phyloP scores from a whole-genome alignment of 805 yeast species.

The Jamesozyma spencerorum region DNA sequence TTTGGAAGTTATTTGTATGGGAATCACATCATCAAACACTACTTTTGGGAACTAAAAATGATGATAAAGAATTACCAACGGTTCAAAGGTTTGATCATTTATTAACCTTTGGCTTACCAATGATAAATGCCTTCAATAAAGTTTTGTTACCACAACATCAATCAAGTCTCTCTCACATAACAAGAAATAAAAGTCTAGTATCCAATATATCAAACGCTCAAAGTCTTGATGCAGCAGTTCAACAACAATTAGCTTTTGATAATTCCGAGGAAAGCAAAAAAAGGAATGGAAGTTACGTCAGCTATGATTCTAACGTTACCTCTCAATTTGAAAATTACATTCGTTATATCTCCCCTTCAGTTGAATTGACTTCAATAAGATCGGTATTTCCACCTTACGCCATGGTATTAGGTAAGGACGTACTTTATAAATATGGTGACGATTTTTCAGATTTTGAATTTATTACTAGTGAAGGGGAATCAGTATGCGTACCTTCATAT shows the following conservation, averaged over 20 bases:
- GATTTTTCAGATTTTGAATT: conserved; percentile 64
- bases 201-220: not conserved
- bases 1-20: conserved; percentile 68
- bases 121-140: conserved; percentile 36
- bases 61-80: conserved; percentile 22
- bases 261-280: not conserved
- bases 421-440: conserved; percentile 56
- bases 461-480: conserved; percentile 56
- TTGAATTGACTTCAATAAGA: conserved; percentile 51
- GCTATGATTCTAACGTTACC: conserved; percentile 13
- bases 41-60: conserved; percentile 40
- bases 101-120: conserved; percentile 45
- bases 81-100: conserved; percentile 38
- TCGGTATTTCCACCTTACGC: conserved; percentile 65
- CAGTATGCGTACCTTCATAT: conserved; percentile 51
- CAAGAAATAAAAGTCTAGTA: not conserved
- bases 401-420: conserved; percentile 66
- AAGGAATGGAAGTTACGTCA: conserved; percentile 4
- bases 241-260: conserved; percentile 5
- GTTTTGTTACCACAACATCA: conserved; percentile 6
- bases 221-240: conserved; percentile 3
- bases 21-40: conserved; percentile 65
- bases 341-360: conserved; percentile 63
- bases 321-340: conserved; percentile 57
- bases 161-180: not conserved